A percentile compares a stretch with the other conserved stretches of the same genome.
phyloP scores from a whole-genome alignment of 2,329 filamentous ascomycete genomes.

The Orbilia brochopaga region DNA sequence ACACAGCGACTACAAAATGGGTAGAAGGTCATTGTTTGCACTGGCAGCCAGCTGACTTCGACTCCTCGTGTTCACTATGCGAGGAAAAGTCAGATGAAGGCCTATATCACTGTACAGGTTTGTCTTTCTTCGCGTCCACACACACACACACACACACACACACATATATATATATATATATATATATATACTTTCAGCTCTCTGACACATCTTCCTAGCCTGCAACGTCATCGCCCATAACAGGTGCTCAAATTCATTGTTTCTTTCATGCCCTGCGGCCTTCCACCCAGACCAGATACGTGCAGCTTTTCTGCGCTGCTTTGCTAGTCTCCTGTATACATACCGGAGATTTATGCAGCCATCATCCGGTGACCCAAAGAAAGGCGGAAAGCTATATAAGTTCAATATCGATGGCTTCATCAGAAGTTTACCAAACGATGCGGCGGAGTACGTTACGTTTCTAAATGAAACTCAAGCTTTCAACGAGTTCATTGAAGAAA shows the following conservation, averaged over 20 bases:
- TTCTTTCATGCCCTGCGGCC: constrained; percentile 70
- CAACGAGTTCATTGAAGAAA: constrained; percentile 83
- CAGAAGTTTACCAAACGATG: constrained; percentile 69
- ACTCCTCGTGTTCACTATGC: constrained; percentile 73
- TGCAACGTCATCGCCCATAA: constrained; percentile 65
- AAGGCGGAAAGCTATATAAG: constrained; percentile 67
- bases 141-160: too few species aligned
- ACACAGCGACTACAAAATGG: constrained; percentile 81
- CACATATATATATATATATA: too few species aligned
- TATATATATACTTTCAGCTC: constrained; percentile 17
- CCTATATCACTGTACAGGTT: constrained; percentile 72
- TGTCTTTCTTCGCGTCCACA: constrained; percentile 53
- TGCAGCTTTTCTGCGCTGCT: constrained; percentile 72
- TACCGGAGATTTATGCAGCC: constrained; percentile 70
- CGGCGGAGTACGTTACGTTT: constrained; percentile 68
- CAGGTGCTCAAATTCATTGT: constrained; percentile 67
- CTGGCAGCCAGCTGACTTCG: constrained; percentile 67
- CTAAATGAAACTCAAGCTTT: constrained; percentile 73
- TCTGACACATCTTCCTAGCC: constrained; percentile 33
- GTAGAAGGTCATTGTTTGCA: constrained; percentile 83
- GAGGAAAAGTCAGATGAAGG: constrained; percentile 77
- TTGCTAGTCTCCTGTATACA: constrained; percentile 72
- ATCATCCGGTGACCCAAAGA: constrained; percentile 67
- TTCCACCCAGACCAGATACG: constrained; percentile 72
- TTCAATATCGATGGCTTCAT: constrained; percentile 73